These are phyloP conservation scores for Syzygium oleosum DNA, from an alignment of 345 rosid genomes.

Conservation along the genomic window DNA sequence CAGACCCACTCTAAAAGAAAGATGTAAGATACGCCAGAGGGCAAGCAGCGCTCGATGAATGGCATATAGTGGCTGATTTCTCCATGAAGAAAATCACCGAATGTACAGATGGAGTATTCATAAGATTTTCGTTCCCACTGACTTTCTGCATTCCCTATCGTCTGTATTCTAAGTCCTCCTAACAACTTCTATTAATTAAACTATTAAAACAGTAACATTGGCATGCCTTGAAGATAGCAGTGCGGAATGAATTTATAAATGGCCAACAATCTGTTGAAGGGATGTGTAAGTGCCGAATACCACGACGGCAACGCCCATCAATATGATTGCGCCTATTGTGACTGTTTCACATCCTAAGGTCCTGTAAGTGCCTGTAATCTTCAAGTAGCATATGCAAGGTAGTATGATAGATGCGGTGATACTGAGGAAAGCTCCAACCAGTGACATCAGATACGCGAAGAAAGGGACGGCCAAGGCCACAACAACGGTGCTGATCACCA, in stretches of 20 bases:
- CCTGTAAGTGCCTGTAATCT: conserved; percentile 9
- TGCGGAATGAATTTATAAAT: background rate
- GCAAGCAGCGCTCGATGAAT: background rate
- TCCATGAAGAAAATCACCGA: background rate
- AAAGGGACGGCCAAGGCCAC: conserved; percentile 17
- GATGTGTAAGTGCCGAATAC: conserved; percentile 17
- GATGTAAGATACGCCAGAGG: background rate
- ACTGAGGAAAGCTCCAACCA: conserved; percentile 20
- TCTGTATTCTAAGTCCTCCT: background rate
- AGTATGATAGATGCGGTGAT: conserved; percentile 10
- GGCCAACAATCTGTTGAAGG: conserved; percentile 3
- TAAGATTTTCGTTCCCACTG: background rate
- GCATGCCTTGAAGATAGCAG: background rate
- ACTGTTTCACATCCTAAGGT: conserved; percentile 2
- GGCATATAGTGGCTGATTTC: background rate
- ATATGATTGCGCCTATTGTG: background rate
- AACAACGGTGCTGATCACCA: conserved; percentile 13
- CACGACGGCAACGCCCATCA: conserved; percentile 1
- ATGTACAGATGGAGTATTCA: background rate
- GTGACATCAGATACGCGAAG: conserved; percentile 17
- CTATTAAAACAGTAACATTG: background rate
- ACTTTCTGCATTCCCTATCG: background rate
- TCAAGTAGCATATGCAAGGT: conserved; percentile 22
- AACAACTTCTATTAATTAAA: background rate
- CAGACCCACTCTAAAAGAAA: background rate